Conservation (phyloP, 192 early-diverging fungal genomes). For the Oehlia diaphana region DNA sequence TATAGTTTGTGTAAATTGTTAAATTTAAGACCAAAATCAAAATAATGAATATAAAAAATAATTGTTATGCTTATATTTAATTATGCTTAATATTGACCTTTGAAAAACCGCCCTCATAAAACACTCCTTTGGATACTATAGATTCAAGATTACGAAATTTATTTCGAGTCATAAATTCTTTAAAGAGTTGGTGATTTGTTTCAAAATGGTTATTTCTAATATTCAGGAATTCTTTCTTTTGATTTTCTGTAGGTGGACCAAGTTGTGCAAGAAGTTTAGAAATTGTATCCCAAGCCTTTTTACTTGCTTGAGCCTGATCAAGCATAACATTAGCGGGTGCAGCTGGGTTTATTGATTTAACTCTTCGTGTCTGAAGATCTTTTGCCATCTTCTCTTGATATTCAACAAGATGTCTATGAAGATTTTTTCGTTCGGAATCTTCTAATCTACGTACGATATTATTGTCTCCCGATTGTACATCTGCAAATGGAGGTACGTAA, state of each 20-base stretch:
- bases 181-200: constrained; percentile 48
- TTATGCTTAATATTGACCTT: constrained; percentile 42
- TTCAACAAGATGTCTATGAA: constrained; percentile 68
- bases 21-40: not conserved
- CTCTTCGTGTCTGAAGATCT: constrained; percentile 54
- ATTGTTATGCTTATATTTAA: not conserved
- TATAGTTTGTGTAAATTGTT: not conserved
- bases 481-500: not conserved
- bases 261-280: constrained; percentile 84
- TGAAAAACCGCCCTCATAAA: constrained; percentile 82
- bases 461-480: not conserved
- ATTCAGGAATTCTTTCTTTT: constrained; percentile 46
- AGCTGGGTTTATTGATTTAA: constrained; percentile 41
- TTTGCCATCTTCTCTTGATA: constrained; percentile 70
- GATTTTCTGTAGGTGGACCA: constrained; percentile 79
- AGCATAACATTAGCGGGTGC: constrained; percentile 1
- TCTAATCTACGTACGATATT: constrained; percentile 40
- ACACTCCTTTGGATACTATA: constrained; percentile 67
- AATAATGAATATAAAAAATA: no score
- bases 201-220: constrained; percentile 48
- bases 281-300: constrained; percentile 75
- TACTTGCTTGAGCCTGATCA: constrained; percentile 46
- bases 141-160: constrained; percentile 64
- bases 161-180: constrained; percentile 75
- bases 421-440: constrained; percentile 38